Evolutionary conservation across 1,284 basidiomycete species (phyloP), one percentile per base, ranked within the genome.

Genomic region (Ceratobasidium sp.): DNA sequence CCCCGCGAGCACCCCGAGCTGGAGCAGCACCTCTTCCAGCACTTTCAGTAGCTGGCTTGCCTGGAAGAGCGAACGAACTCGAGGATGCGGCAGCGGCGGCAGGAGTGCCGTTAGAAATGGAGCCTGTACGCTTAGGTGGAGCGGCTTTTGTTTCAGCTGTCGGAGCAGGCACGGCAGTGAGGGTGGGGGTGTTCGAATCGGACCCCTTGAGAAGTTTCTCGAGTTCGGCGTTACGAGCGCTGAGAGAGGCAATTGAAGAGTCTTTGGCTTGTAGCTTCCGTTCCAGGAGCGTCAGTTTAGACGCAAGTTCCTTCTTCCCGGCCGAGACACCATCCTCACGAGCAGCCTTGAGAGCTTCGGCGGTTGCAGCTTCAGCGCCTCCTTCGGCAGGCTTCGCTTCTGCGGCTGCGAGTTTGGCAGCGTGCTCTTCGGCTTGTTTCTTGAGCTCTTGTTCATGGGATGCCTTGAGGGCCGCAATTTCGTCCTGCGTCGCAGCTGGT

Each of bases 391-490:
- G 51, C 15, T 69, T 66, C 6, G 69, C 31, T 35, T 60, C 61
- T 11, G 26, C n/a, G 6, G 47, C 26, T n/a, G 56, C 76, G 13
- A 75, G 51, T 15, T 75, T 61, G 26, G 76, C 71, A 6, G 66
- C 77, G 45, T 77, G 65, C 37, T 76, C 74, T 37, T 79, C 75
- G 35, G 75, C 73, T 1, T 88, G 79, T 0, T 83, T 78, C 56
- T 85, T 84, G 10, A 88, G 79, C 1, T 83, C 73, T n/a, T 67
- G 31, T 8, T 69, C 66, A 39, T 78, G 74, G 5, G 74, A 33
- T 3, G 82, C 80, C 1, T 83, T 83, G 58, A 89, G 73, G 3
- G 81, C 80, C 37, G 85, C 83, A 20, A 90, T 63, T 67, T 88
- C 85, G 31, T 83, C 78, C 78, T 78, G 20, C 85, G 80, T 28